phyloP scores from a whole-genome alignment of 305 asterid species.

The Withania somnifera region DNA sequence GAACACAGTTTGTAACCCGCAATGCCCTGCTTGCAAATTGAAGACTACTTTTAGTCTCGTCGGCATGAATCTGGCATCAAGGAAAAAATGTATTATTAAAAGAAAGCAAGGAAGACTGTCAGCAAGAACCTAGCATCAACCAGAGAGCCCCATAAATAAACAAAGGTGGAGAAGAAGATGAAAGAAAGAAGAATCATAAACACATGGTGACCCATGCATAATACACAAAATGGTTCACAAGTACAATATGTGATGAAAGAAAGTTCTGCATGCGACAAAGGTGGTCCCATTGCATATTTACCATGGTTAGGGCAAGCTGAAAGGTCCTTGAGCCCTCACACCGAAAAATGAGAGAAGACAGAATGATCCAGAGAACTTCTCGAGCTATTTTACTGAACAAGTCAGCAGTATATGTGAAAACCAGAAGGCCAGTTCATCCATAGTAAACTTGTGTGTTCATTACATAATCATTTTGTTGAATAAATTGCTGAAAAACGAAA shows the following conservation, averaged over 20 bases:
- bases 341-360: background rate
- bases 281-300: background rate
- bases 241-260: background rate
- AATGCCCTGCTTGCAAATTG: conserved; percentile 98
- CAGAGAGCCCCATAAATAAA: background rate
- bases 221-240: background rate
- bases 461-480: background rate
- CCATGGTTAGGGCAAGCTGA: background rate
- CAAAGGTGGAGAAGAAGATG: background rate
- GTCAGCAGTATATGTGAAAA: background rate
- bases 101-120: background rate
- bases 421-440: background rate
- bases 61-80: conserved; percentile 72
- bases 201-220: background rate
- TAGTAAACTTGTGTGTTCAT: background rate
- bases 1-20: conserved; percentile 87
- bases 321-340: background rate
- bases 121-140: background rate
- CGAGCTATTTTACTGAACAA: background rate
- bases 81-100: background rate
- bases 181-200: background rate
- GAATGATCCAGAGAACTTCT: background rate
- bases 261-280: background rate
- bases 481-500: background rate
- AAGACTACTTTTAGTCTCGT: conserved; percentile 96